Evolutionary conservation across 1,284 basidiomycete genomes (phyloP), one percentile per base, ranked within the genome.

Genomic region (Binderoboletus segoi): DNA sequence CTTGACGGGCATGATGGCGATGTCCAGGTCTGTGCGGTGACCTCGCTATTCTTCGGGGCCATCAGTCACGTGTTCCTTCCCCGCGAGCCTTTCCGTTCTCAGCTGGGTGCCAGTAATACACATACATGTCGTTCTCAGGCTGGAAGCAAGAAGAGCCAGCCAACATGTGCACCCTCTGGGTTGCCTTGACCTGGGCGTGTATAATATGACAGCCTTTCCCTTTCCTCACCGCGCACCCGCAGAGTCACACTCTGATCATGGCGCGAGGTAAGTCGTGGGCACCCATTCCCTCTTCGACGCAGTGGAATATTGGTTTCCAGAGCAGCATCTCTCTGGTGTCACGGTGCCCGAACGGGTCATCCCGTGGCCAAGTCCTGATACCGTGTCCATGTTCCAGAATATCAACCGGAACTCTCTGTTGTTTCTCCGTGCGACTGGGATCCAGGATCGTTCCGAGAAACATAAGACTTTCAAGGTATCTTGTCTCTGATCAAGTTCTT

Each of bases 1-100:
- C 44, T 67, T 66, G 40, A 69, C 68, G 4, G 69, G 58, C 61
- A 64, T 59, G 61, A 60, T 50, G 53, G 40, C 56, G 45, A 49
- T 38, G 42, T 35, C 44, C 41, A 38, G 60, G 60, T 56, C 51
- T 49, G 60, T 60, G 62, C 53, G 46, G 23, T 26, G 3, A 37
- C 35, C 7, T 26, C 26, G 24, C 18, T 6, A 37, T 60, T 60
- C 60, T 58, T 41, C 42, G n/a, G 47, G 45, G 3, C 42, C 40
- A 54, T 54, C 62, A 15, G 64, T 63, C 62, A 63, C 64, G 62
- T 62, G 60, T n/a, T 3, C 11, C 8, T 16, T 32, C 30, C 30
- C n/a, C n/a, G n/a, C n/a, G n/a, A n/a, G n/a, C n/a, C n/a, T 6
- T 30, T 10, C 28, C 28, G 28, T 30, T 33, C 12, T 13, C 33